phyloP scores from a whole-genome alignment of 1,284 basidiomycete species.

The Takashimella tepidaria region DNA sequence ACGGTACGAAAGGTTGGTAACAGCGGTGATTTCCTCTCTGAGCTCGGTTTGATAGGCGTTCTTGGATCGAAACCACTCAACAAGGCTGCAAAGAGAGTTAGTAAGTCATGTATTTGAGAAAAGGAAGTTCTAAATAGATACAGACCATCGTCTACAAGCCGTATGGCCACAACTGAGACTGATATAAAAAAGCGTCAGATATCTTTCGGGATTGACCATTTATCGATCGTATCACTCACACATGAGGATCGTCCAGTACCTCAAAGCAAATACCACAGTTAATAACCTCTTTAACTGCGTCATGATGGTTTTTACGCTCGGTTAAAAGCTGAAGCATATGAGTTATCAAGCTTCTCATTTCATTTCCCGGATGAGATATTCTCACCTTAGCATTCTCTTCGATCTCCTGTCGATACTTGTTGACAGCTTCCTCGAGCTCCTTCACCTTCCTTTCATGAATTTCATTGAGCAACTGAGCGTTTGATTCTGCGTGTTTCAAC shows the following conservation, averaged over 20 bases:
- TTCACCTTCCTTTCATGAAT: slow-evolving; percentile 1
- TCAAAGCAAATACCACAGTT: slow-evolving; percentile 43
- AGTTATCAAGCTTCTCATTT: too few species aligned
- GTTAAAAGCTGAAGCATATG: slow-evolving; percentile 11
- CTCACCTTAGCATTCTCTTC: slow-evolving; percentile 12
- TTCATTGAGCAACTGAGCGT: neutral
- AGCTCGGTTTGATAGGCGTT: slow-evolving; percentile 30
- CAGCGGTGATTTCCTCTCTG: slow-evolving; percentile 13
- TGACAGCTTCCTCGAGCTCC: slow-evolving; percentile 7
- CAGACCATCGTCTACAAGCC: slow-evolving; percentile 41
- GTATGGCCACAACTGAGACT: slow-evolving; percentile 45
- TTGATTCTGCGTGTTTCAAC: slow-evolving; percentile 2
- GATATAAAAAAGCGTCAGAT: slow-evolving; percentile 14
- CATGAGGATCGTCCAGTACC: slow-evolving; percentile 39
- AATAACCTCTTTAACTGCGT: slow-evolving; percentile 31
- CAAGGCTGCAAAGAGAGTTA: slow-evolving; percentile 21
- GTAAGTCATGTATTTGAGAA: too few species aligned
- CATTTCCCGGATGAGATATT: neutral
- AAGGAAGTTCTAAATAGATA: too few species aligned
- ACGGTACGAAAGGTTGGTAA: slow-evolving; percentile 30
- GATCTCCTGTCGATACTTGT: slow-evolving; percentile 8
- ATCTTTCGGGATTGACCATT: too few species aligned
- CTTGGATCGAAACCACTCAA: slow-evolving; percentile 39
- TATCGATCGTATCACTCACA: slow-evolving; percentile 24
- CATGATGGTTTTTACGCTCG: slow-evolving; percentile 23